Conservation (phyloP, 768 basidiomycete species). For the Psilocybe tampanensis region DNA sequence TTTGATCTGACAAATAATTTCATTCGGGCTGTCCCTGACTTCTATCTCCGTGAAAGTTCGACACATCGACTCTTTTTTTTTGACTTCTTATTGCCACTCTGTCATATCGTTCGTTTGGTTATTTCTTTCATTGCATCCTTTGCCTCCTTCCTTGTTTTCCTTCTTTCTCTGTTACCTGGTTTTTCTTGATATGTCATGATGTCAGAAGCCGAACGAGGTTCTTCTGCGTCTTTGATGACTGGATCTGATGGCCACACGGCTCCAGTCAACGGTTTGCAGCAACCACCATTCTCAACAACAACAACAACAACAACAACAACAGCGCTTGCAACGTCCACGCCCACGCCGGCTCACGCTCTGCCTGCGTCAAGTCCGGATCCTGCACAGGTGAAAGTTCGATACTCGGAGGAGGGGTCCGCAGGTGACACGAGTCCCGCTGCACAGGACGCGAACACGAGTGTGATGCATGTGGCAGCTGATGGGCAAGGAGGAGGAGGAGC, state of each 20-base stretch:
- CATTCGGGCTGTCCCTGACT: not conserved
- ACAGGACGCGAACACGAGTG: not conserved
- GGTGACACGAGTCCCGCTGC: not conserved
- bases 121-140: not conserved
- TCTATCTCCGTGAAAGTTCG: not conserved
- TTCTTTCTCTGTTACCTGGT: not conserved
- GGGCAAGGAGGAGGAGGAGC: constrained; percentile 9
- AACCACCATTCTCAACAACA: not conserved
- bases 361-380: not conserved
- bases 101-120: not conserved
- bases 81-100: not conserved
- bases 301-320: no score
- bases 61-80: not conserved
- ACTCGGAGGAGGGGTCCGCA: not conserved
- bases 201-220: constrained; percentile 5
- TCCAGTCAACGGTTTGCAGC: not conserved
- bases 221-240: constrained; percentile 4
- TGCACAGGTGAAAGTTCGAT: not conserved
- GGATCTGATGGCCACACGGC: constrained; percentile 3
- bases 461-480: not conserved
- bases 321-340: constrained; percentile 1
- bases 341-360: not conserved
- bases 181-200: constrained; percentile 12
- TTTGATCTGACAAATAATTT: not conserved
- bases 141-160: not conserved